These are phyloP conservation scores for Scopulariopsis brevicaulis DNA, from an alignment of 2,329 filamentous ascomycete species.

Conservation along the genomic window DNA sequence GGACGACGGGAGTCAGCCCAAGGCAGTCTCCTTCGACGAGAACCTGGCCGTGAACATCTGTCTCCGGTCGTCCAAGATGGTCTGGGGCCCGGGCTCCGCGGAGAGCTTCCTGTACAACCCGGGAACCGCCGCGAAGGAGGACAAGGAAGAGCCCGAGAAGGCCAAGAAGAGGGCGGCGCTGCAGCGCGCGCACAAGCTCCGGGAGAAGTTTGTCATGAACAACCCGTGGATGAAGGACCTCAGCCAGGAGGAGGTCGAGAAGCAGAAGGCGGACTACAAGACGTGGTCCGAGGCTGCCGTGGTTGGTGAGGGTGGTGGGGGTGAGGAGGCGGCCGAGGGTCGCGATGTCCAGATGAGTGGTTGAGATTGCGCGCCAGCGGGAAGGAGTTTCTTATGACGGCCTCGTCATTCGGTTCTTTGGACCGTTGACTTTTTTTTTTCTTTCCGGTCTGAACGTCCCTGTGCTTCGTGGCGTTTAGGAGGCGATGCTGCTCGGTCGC, in stretches of 20 bases:
- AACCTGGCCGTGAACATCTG: constrained; percentile 63
- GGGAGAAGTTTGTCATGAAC: constrained; percentile 75
- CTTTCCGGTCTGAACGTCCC: not conserved
- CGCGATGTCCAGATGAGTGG: constrained; percentile 12
- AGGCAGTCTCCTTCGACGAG: constrained; percentile 52
- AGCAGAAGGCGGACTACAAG: constrained; percentile 56
- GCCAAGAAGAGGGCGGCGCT: constrained; percentile 41
- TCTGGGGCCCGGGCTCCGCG: constrained; percentile 59
- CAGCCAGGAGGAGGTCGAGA: constrained; percentile 65
- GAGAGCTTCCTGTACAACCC: constrained; percentile 66
- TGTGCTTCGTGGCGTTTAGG: no score
- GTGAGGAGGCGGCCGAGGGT: not conserved
- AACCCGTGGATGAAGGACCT: constrained; percentile 70
- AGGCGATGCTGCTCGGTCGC: no score
- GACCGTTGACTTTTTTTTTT: not conserved
- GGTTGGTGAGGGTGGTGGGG: not conserved
- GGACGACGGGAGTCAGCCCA: constrained; percentile 50
- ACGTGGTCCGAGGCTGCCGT: constrained; percentile 33
- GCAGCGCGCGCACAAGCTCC: constrained; percentile 58
- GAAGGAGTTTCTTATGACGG: not conserved
- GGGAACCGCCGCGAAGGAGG: constrained; percentile 55
- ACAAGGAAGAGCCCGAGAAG: constrained; percentile 36
- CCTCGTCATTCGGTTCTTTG: not conserved
- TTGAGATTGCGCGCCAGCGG: not conserved
- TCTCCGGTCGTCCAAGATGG: constrained; percentile 66